A percentile compares a stretch with the other conserved stretches of the same genome.
These are phyloP conservation scores for Skeletonema potamos DNA, from an alignment of 108 stramenopile genomes.

Conservation along the genomic window DNA sequence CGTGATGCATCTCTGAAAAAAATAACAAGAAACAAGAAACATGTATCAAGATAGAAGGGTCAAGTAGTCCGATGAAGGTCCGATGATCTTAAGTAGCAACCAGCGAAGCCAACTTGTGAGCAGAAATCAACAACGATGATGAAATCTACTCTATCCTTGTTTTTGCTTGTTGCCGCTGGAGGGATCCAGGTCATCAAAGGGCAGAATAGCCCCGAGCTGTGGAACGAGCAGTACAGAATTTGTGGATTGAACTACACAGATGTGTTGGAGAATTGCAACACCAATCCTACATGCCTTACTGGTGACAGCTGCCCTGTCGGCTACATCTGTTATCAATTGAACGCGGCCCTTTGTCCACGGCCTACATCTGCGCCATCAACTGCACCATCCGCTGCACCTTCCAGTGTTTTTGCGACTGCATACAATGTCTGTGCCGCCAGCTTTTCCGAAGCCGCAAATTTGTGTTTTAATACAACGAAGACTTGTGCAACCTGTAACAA, in stretches of 20 bases:
- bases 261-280: background rate
- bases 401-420: too few relatives aligned
- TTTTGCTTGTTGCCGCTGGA: background rate
- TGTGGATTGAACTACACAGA: background rate
- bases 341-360: background rate
- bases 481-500: background rate
- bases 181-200: background rate
- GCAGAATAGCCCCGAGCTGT: too few relatives aligned
- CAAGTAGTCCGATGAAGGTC: too few relatives aligned
- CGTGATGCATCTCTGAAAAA: too few relatives aligned
- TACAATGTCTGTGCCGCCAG: background rate
- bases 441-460: background rate
- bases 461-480: background rate
- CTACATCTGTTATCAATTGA: background rate
- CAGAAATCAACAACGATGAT: background rate
- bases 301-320: background rate
- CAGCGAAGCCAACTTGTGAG: too few relatives aligned
- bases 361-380: background rate
- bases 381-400: too few relatives aligned
- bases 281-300: background rate
- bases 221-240: too few relatives aligned
- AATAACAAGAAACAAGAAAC: too few relatives aligned
- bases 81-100: too few relatives aligned
- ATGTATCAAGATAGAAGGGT: too few relatives aligned
- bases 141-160: background rate